Conservation (phyloP, 139 green algal species). For the Auxenochlorella pyrenoidosa region DNA sequence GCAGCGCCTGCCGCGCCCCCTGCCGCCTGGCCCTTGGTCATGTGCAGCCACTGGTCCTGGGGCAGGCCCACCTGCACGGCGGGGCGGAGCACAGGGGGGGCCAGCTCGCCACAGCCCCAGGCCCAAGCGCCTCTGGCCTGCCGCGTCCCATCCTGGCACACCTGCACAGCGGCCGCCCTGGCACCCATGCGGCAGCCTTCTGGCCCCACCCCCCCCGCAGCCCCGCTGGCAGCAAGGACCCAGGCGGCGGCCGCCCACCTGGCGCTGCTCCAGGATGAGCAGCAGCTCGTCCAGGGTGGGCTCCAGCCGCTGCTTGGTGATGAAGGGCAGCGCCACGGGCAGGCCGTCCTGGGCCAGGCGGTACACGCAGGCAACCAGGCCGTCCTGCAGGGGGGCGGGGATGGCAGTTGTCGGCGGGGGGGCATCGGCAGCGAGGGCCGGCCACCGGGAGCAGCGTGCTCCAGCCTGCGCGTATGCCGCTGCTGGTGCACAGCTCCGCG, state of each 20-base stretch:
- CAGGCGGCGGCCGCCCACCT: neutral
- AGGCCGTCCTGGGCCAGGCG: slow-evolving; percentile 91
- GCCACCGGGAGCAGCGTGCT: neutral
- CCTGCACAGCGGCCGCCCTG: neutral
- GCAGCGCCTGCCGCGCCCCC: neutral
- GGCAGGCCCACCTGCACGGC: slow-evolving; percentile 18
- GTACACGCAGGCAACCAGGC: slow-evolving; percentile 76
- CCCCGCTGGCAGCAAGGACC: too few relatives aligned
- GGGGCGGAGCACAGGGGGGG: too few relatives aligned
- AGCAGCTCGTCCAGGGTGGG: slow-evolving; percentile 67
- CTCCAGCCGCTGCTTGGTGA: slow-evolving; percentile 76
- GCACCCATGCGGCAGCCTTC: too few relatives aligned
- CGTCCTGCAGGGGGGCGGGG: slow-evolving; percentile 46
- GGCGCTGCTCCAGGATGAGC: slow-evolving; percentile 50
- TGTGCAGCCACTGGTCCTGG: slow-evolving; percentile 18
- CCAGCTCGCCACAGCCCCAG: too few relatives aligned
- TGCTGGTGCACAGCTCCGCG: too few relatives aligned
- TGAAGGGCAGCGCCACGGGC: slow-evolving; percentile 78
- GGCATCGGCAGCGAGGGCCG: neutral
- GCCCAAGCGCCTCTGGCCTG: too few relatives aligned
- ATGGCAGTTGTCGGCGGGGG: neutral
- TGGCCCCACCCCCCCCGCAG: too few relatives aligned
- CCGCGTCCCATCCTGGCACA: too few relatives aligned
- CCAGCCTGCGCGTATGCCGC: too few relatives aligned
- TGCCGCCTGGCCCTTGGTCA: slow-evolving; percentile 8